phyloP scores from a whole-genome alignment of 192 early-diverging fungal species.

The Chytriomyces sp. region DNA sequence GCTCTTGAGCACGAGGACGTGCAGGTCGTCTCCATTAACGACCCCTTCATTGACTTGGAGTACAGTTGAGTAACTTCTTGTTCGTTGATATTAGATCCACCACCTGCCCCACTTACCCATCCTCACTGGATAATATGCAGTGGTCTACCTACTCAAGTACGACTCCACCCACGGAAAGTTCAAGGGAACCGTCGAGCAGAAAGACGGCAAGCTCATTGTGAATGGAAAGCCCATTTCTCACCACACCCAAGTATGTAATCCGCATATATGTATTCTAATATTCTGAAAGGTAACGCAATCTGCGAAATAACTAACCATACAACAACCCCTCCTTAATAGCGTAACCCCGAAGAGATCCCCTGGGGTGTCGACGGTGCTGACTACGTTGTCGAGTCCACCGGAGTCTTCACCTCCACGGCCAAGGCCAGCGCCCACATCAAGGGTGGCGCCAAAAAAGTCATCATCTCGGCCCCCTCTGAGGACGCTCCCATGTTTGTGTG shows the following conservation, averaged over 20 bases:
- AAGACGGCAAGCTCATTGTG: conserved; percentile 89
- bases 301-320: conserved; percentile 1
- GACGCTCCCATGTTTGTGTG: conserved; percentile 98
- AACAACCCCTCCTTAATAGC: conserved; percentile 75
- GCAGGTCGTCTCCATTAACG: conserved; percentile 90
- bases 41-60: conserved; percentile 93
- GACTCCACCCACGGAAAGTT: conserved; percentile 98
- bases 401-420: conserved; percentile 94
- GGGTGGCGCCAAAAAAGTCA: conserved; percentile 97
- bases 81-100: neutral
- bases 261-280: too few species aligned
- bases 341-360: conserved; percentile 84
- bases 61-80: conserved; percentile 73
- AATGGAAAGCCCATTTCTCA: conserved; percentile 82
- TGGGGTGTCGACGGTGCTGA: conserved; percentile 82
- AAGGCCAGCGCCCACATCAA: conserved; percentile 83
- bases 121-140: conserved; percentile 16
- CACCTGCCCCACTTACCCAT: neutral
- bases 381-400: conserved; percentile 98
- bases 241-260: too few species aligned
- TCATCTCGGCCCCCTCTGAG: conserved; percentile 94
- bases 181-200: conserved; percentile 78
- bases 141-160: conserved; percentile 94
- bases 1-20: conserved; percentile 66
- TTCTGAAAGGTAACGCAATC: too few species aligned